Percentiles rank a stretch among this genome's conserved stretches.
These are phyloP conservation scores for Thecaphora thlaspeos DNA, from an alignment of 1,284 basidiomycete genomes.

Conservation along the genomic window DNA sequence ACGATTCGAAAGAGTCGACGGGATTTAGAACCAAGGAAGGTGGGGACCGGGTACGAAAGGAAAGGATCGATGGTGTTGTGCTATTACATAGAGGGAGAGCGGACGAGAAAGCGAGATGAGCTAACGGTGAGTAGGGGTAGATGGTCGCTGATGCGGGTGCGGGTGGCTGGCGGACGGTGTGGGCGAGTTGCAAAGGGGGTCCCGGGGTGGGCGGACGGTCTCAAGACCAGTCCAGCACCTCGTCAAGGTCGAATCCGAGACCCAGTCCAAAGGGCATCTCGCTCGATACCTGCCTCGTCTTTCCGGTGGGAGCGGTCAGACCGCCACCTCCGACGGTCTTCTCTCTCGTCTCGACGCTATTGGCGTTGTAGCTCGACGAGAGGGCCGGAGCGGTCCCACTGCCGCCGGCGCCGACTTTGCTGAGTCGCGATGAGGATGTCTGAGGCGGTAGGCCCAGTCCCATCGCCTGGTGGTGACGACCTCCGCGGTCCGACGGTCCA, in stretches of 20 bases:
- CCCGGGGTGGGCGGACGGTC: too few relatives aligned
- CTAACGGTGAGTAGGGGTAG: too few relatives aligned
- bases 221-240: conserved; percentile 38
- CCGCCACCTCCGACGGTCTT: not conserved
- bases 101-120: too few relatives aligned
- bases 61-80: too few relatives aligned
- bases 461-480: conserved; percentile 18
- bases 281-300: conserved; percentile 26
- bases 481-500: conserved; percentile 5
- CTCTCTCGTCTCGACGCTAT: not conserved
- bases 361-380: conserved; percentile 3
- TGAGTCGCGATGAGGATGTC: conserved; percentile 14
- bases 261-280: conserved; percentile 33
- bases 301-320: conserved; percentile 5
- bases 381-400: conserved; percentile 2
- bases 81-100: too few relatives aligned
- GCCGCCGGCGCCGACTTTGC: conserved; percentile 10
- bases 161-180: too few relatives aligned
- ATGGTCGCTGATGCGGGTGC: too few relatives aligned
- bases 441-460: conserved; percentile 24
- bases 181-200: too few relatives aligned
- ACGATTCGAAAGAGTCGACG: too few relatives aligned
- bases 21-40: too few relatives aligned
- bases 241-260: conserved; percentile 34
- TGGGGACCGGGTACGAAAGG: too few relatives aligned